Percentiles rank a stretch among this genome's conserved stretches.
Conservation (phyloP, 2,329 filamentous ascomycete species). For the Colletotrichum noveboracense region DNA sequence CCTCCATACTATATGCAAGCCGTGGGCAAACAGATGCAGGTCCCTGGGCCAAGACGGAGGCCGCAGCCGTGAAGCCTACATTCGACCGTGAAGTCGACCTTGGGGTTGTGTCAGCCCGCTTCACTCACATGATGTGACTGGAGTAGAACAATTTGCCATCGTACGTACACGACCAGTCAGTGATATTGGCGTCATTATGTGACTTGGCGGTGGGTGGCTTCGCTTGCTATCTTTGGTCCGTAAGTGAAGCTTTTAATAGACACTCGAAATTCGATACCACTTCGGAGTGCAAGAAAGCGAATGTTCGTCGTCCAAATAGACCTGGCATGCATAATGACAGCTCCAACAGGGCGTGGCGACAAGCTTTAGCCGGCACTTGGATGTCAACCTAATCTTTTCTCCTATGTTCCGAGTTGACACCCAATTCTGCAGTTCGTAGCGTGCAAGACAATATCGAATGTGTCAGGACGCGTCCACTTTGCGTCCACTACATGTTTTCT, state of each 20-base stretch:
- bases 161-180: not conserved
- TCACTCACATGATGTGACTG: not conserved
- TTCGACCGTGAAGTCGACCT: not conserved
- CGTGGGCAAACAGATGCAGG: not conserved
- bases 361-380: conserved; percentile 8
- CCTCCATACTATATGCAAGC: not conserved
- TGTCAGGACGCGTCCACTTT: not conserved
- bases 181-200: not conserved
- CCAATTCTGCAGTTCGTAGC: not conserved
- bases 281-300: not conserved
- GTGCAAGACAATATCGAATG: not conserved
- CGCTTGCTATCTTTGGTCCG: not conserved
- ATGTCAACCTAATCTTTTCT: not conserved
- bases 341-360: not conserved
- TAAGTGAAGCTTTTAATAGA: not conserved
- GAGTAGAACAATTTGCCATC: not conserved
- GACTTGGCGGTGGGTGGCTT: not conserved
- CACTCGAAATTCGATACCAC: not conserved
- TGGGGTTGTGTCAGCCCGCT: not conserved
- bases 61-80: not conserved
- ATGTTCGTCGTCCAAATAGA: not conserved
- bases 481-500: not conserved
- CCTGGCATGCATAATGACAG: not conserved
- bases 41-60: not conserved
- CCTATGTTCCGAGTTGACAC: conserved; percentile 7